A percentile compares a stretch with the other conserved stretches of the same genome.
phyloP scores from a whole-genome alignment of 1,284 basidiomycete genomes.

The Sporisorium sorghi region DNA sequence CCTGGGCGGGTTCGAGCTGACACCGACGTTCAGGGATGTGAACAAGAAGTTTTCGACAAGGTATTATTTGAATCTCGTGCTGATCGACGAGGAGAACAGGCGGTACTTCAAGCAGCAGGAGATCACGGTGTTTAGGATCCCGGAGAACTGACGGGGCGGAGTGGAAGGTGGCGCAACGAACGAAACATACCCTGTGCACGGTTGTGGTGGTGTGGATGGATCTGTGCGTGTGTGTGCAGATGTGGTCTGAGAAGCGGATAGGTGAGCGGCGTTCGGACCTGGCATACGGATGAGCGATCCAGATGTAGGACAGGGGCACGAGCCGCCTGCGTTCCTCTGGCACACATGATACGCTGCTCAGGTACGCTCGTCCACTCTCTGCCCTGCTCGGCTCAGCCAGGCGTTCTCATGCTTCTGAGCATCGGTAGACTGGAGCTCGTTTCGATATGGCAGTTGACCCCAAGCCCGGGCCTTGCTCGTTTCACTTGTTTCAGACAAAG shows the following conservation, averaged over 20 bases:
- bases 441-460: too few relatives aligned
- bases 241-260: background rate
- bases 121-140: slow-evolving; percentile 64
- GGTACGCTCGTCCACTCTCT: background rate
- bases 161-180: background rate
- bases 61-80: slow-evolving; percentile 91
- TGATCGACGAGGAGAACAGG: slow-evolving; percentile 97
- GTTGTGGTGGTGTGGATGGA: too few relatives aligned
- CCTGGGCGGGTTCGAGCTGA: slow-evolving; percentile 96
- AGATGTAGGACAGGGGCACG: background rate
- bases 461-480: background rate
- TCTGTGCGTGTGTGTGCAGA: background rate
- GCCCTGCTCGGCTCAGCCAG: too few relatives aligned
- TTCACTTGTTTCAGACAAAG: background rate
- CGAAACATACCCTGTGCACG: slow-evolving; percentile 5
- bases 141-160: slow-evolving; percentile 26
- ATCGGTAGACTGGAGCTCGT: too few relatives aligned
- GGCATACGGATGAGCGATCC: background rate
- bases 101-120: slow-evolving; percentile 82
- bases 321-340: background rate
- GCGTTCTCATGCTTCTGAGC: background rate
- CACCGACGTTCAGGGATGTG: slow-evolving; percentile 97
- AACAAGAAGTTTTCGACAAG: slow-evolving; percentile 99
- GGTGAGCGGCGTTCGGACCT: background rate
- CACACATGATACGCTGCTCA: background rate